phyloP scores from a whole-genome alignment of 306 rosid species.

The Vigna radiata region DNA sequence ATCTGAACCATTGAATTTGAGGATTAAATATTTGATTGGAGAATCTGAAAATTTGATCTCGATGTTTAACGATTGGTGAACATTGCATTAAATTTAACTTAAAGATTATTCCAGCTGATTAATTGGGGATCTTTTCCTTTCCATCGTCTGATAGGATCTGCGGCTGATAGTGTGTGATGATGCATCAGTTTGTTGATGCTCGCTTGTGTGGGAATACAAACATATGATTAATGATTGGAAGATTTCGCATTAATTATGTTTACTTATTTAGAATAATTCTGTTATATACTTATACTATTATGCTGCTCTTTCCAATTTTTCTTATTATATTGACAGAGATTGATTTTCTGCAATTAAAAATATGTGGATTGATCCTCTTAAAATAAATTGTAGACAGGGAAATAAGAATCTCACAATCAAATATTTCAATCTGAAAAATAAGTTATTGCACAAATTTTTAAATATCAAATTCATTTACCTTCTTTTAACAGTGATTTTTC shows the following conservation, averaged over 20 bases:
- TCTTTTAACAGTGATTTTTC: too few relatives aligned
- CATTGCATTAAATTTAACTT: constrained; percentile 14
- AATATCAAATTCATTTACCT: too few relatives aligned
- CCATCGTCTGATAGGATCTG: constrained; percentile 20
- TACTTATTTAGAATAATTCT: too few relatives aligned
- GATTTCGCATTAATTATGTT: not conserved
- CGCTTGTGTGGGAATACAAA: constrained; percentile 11
- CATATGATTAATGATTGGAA: not conserved
- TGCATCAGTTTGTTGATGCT: constrained; percentile 29
- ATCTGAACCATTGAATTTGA: constrained; percentile 40
- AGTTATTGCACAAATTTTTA: too few relatives aligned
- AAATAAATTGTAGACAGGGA: too few relatives aligned
- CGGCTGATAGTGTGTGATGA: constrained; percentile 19
- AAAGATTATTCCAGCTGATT: constrained; percentile 3
- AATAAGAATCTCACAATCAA: too few relatives aligned
- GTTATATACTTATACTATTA: too few relatives aligned
- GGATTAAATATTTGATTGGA: constrained; percentile 27
- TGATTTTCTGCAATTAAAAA: too few relatives aligned
- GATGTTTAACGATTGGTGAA: constrained; percentile 41
- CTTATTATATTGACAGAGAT: too few relatives aligned
- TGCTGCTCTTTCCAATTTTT: too few relatives aligned
- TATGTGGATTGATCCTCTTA: too few relatives aligned
- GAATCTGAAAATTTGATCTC: constrained; percentile 39
- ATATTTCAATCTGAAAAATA: too few relatives aligned
- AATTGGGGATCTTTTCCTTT: constrained; percentile 34